Percentiles rank a stretch among this genome's conserved stretches.
phyloP scores from a whole-genome alignment of 2,329 filamentous ascomycete genomes.

The Aspergillus melleus region DNA sequence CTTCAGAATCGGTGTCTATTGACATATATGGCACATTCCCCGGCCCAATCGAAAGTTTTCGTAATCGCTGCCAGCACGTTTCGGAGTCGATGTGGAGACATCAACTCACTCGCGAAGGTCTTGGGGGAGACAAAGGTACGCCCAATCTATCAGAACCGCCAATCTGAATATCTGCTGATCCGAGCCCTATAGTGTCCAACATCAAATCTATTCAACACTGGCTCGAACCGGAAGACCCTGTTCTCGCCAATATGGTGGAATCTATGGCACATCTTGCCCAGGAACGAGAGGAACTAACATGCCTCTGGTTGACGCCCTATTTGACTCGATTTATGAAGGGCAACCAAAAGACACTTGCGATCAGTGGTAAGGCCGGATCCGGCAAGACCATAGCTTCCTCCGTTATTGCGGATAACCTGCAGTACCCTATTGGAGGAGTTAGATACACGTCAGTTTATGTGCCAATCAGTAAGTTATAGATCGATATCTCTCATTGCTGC shows the following conservation, averaged over 20 bases:
- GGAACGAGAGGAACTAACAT: constrained; percentile 53
- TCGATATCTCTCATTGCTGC: no score
- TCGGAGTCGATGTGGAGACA: constrained; percentile 43
- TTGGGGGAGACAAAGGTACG: constrained; percentile 32
- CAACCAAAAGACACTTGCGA: constrained; percentile 44
- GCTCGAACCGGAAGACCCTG: constrained; percentile 49
- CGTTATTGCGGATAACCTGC: constrained; percentile 41
- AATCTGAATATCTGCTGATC: not conserved
- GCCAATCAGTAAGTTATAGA: constrained; percentile 32
- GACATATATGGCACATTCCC: constrained; percentile 43
- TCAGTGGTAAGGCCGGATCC: constrained; percentile 43
- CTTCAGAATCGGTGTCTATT: constrained; percentile 29
- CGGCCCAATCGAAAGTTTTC: constrained; percentile 37
- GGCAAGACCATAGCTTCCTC: constrained; percentile 42
- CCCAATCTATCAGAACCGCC: not conserved
- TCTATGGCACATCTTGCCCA: constrained; percentile 44
- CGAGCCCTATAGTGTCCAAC: constrained; percentile 22
- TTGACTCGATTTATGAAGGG: constrained; percentile 52
- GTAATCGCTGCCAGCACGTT: constrained; percentile 34
- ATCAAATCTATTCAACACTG: constrained; percentile 36
- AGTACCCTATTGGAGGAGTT: constrained; percentile 38
- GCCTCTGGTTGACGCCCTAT: constrained; percentile 54
- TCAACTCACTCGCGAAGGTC: constrained; percentile 34
- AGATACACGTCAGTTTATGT: constrained; percentile 37
- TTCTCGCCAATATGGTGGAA: constrained; percentile 45